Percentiles rank a stretch among this genome's conserved stretches.
These are phyloP conservation scores for Rhododendron henanense DNA, from an alignment of 148 eudicot species.

Conservation along the genomic window DNA sequence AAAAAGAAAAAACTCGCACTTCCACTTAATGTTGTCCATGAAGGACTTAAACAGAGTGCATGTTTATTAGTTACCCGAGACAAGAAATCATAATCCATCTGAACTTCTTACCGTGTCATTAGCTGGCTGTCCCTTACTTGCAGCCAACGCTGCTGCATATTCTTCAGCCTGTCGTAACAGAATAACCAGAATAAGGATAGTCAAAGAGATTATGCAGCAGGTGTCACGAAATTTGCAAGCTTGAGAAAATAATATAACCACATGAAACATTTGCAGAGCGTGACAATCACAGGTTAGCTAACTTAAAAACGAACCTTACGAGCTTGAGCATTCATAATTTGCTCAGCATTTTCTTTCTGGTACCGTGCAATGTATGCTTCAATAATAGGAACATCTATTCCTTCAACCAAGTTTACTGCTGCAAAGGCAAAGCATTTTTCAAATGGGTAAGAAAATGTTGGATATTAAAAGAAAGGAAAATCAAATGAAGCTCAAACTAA, in stretches of 20 bases:
- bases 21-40: background rate
- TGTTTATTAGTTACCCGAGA: background rate
- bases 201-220: background rate
- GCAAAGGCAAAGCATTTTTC: slow-evolving; percentile 18
- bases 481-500: slow-evolving; percentile 4
- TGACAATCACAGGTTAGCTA: background rate
- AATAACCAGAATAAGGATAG: background rate
- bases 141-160: slow-evolving; percentile 82
- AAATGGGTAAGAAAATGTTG: background rate
- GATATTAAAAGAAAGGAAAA: background rate
- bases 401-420: slow-evolving; percentile 77
- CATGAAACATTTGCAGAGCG: background rate
- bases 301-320: slow-evolving; percentile 55
- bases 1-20: background rate
- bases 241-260: background rate
- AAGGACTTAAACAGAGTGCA: background rate
- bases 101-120: slow-evolving; percentile 47
- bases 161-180: slow-evolving; percentile 61
- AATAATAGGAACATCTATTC: slow-evolving; percentile 69
- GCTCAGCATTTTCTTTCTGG: slow-evolving; percentile 82
- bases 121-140: slow-evolving; percentile 62
- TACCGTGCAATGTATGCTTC: slow-evolving; percentile 71
- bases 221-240: background rate
- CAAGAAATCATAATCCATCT: background rate
- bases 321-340: slow-evolving; percentile 84